phyloP scores from a whole-genome alignment of 2,329 filamentous ascomycete genomes.

The Ophiostoma australiae region DNA sequence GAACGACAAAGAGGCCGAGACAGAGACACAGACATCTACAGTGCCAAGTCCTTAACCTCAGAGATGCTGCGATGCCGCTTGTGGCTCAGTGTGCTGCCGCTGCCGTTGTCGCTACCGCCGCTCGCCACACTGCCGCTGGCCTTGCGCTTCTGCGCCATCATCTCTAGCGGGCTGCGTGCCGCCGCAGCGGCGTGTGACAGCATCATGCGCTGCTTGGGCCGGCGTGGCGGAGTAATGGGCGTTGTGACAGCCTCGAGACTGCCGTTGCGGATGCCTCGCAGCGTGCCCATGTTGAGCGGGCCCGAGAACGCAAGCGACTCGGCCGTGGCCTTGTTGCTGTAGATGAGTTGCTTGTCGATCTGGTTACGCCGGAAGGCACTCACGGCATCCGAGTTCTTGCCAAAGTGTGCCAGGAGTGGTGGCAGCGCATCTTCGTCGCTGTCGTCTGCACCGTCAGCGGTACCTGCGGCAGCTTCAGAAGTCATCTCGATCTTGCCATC shows the following conservation, averaged over 20 bases:
- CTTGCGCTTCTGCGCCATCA: constrained; percentile 51
- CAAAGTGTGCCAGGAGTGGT: constrained; percentile 61
- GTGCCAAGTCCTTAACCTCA: constrained; percentile 44
- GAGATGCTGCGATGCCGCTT: constrained; percentile 57
- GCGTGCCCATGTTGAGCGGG: constrained; percentile 55
- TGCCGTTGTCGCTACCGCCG: constrained; percentile 36
- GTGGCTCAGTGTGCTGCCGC: constrained; percentile 40
- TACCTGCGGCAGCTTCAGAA: background rate
- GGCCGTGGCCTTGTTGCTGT: constrained; percentile 56
- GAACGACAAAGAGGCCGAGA: background rate
- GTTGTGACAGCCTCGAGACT: constrained; percentile 61
- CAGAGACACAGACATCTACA: constrained; percentile 20
- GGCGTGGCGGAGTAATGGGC: constrained; percentile 63
- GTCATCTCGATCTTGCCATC: constrained; percentile 32
- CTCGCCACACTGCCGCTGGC: constrained; percentile 9
- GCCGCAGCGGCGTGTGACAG: constrained; percentile 34
- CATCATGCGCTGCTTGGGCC: constrained; percentile 47
- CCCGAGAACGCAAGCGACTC: constrained; percentile 60
- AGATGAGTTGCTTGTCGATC: constrained; percentile 56
- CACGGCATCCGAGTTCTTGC: constrained; percentile 62
- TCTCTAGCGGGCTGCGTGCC: constrained; percentile 48
- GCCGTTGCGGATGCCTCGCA: constrained; percentile 60
- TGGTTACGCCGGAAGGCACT: constrained; percentile 71
- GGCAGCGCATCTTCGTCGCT: constrained; percentile 39
- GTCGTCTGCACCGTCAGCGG: background rate